phyloP scores from a whole-genome alignment of 768 basidiomycete genomes.

The Krasilnikovozyma curviuscula region DNA sequence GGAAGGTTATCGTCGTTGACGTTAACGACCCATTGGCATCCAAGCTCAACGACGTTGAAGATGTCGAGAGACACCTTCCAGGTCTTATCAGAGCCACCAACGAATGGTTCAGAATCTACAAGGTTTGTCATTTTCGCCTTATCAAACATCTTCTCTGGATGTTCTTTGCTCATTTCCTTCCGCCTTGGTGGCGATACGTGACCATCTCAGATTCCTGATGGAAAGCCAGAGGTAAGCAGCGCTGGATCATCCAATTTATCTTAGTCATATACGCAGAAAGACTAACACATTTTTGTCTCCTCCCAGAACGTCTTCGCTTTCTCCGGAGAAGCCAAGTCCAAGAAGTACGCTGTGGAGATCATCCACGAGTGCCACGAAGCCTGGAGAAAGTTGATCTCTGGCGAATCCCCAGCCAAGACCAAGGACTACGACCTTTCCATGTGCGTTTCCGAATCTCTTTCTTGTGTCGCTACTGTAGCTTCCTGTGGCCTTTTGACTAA shows the following conservation, averaged over 20 bases:
- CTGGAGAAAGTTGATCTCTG: constrained; percentile 79
- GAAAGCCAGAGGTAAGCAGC: constrained; percentile 34
- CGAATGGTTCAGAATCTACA: constrained; percentile 73
- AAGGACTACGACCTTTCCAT: constrained; percentile 58
- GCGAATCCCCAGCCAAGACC: constrained; percentile 55
- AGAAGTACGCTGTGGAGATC: constrained; percentile 97
- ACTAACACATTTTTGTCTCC: not conserved
- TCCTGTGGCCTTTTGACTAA: constrained; percentile 4
- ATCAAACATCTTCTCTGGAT: too few species aligned
- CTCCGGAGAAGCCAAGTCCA: constrained; percentile 98
- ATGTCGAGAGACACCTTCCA: constrained; percentile 93
- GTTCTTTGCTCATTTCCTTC: too few species aligned
- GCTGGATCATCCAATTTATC: not conserved
- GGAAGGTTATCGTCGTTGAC: constrained; percentile 99
- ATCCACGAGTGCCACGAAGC: constrained; percentile 98
- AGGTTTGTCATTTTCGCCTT: too few species aligned
- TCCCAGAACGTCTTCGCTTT: constrained; percentile 86
- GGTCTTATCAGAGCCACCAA: constrained; percentile 87
- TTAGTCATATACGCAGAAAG: not conserved
- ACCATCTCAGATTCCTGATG: constrained; percentile 30
- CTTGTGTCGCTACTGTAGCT: not conserved
- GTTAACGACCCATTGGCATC: constrained; percentile 84
- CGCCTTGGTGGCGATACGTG: too few species aligned
- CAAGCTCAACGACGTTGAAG: constrained; percentile 96
- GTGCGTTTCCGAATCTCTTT: constrained; percentile 34